Evolutionary conservation across 495 filamentous ascomycete genomes (phyloP), one percentile per base, ranked within the genome.

Genomic region (Glutinoglossum americanum): DNA sequence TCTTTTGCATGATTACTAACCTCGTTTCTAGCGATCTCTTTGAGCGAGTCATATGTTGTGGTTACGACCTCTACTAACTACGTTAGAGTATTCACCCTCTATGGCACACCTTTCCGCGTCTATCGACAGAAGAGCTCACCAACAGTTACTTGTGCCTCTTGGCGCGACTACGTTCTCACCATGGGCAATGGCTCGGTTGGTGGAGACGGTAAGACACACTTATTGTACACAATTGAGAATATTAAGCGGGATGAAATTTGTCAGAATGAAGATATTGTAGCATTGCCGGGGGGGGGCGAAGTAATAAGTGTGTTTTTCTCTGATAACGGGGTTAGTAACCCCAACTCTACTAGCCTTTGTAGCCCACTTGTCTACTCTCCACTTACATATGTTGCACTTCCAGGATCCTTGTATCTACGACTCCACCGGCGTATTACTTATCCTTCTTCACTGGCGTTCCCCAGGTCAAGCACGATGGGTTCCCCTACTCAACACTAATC

Each of bases 371-470:
- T 26, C 30, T 9, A 33, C 30, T 49, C 13, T 15, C 45, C 15
- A 10, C 47, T 51, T 51, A 51, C 26, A 27, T 30, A 21, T 19
- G 19, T 28, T 28, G 10, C 13, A 26, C 33, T 58, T 35, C n/a
- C 63, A 83, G 80, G 92, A 97, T 64, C 92, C 92, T 10, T 93
- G 84, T 65, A 84, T 98, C 39, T 97, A 96, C 64, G 93, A 96
- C 63, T 82, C 83, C 1, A 85, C 85, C 15, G 92, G 92, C 47
- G 84, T 89, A 4, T 71, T 98, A 3, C 74, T 96, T 0, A 81
- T 88, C 17, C 77, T 97, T 1, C 75, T 92, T 44, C 90, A 96
- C 69, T 98, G 92, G 92, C 82, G 92, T 6, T 79, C 72, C 17
- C 80, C 80, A 4, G 85, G 84, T 11, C 84, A 90, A 65, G 92